Base-by-base conservation (phyloP, 2,329 filamentous ascomycete species). In the Claviceps digitariae region DNA sequence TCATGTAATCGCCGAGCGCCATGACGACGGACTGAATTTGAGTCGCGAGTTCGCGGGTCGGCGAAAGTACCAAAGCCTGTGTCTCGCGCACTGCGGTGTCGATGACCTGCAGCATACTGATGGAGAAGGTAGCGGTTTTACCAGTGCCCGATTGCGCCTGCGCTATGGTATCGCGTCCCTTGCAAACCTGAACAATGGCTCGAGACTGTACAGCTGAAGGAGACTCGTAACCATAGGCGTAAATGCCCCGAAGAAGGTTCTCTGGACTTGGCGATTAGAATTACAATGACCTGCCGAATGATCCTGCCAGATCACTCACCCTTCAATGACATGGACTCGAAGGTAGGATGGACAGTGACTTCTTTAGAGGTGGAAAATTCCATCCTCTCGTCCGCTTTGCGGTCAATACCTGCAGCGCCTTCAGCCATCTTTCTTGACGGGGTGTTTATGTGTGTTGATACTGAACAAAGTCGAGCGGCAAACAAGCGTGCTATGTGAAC, bases 1-100 rank as follows among this genome's bases (percentile, higher is more conserved):
- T 96, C 93, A 98, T 97, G 77, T 96, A 98, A 72, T 98, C 93
- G 60, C 93, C 93, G n/a, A 98, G 81, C n/a, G 93, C 93, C 83
- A 97, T 95, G 62, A 98, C 87, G 55, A 98, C 93, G 38, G 89
- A 95, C 73, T 98, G 93, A 59, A 98, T 98, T 73, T 98, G 93
- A 29, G 91, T 96, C 47, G 93, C 93, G 59, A 98, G 77, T 78
- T 98, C 93, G 67, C 93, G 89, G 21, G 91, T 97, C 2, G 93
- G 93, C 4, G 93, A 96, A 9, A 98, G 82, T 10, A 98, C 90
- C 46, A 98, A 83, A 5, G 93, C 93, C 75, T 96, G 90, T 40
- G 88, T 93, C 72, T 95, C 88, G 63, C 90, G 86, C 52, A 95
- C 85, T 43, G 87, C 88, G 8, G 90, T 95, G 67, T 95, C 90